Percentiles rank a stretch among this genome's conserved stretches.
Conservation (phyloP, 208 protist genomes). For the Acanthamoeba culbertsoni region DNA sequence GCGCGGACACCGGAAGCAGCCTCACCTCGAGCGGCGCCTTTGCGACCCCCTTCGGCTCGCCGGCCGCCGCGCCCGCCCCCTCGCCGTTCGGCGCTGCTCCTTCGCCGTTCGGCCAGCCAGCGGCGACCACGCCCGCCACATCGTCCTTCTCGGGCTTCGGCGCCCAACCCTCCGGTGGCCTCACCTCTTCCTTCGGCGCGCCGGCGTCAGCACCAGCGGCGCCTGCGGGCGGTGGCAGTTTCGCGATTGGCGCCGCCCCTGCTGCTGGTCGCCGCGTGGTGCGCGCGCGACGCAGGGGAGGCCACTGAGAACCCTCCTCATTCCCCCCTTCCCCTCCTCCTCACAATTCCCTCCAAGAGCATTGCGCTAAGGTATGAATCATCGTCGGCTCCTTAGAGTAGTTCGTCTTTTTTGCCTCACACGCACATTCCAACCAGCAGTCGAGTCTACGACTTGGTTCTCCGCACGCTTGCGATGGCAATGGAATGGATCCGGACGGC, state of each 20-base stretch:
- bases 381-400: not conserved
- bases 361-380: not conserved
- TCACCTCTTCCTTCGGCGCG: not conserved
- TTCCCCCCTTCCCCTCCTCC: not conserved
- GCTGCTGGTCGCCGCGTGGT: not conserved
- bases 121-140: not conserved
- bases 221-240: not conserved
- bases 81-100: not conserved
- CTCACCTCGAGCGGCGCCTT: not conserved
- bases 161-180: not conserved
- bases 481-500: slow-evolving; percentile 9
- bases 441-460: not conserved
- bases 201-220: not conserved
- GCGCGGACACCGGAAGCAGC: not conserved
- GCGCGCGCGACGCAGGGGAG: not conserved
- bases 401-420: not conserved
- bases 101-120: not conserved
- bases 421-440: not conserved
- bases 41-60: not conserved
- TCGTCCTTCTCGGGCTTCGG: not conserved
- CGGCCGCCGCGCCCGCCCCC: not conserved
- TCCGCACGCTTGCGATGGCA: not conserved
- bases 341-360: too few species aligned
- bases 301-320: not conserved
- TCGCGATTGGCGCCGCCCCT: not conserved